phyloP scores from a whole-genome alignment of 768 basidiomycete genomes.

The Paxillus involutus region DNA sequence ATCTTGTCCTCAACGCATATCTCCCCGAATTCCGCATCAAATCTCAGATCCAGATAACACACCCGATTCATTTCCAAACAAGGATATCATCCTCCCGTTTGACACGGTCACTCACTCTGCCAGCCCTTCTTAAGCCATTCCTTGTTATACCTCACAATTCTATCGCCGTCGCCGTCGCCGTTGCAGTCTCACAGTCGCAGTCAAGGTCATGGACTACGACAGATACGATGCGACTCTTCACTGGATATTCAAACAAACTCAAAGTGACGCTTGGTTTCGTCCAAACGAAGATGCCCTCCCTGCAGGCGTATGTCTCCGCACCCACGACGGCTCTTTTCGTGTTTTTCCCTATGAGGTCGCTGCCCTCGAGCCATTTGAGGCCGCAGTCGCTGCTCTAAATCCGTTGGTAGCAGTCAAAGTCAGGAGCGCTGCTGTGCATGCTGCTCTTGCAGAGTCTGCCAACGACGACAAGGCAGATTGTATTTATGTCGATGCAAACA shows the following conservation, averaged over 20 bases:
- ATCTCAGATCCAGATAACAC: constrained; percentile 2
- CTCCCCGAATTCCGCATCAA: not conserved
- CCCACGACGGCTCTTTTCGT: constrained; percentile 47
- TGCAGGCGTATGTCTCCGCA: constrained; percentile 49
- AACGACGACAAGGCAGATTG: constrained; percentile 33
- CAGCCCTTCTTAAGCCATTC: constrained; percentile 5
- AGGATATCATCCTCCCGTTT: not conserved
- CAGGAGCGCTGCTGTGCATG: constrained; percentile 49
- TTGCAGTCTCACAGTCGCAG: constrained; percentile 1
- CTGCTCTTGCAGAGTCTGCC: constrained; percentile 43
- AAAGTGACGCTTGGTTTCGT: constrained; percentile 54
- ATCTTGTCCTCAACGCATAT: too few species aligned
- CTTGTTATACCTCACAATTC: not conserved
- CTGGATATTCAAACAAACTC: constrained; percentile 32
- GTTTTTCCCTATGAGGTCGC: constrained; percentile 57
- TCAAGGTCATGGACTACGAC: constrained; percentile 32
- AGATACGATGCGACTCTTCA: constrained; percentile 31
- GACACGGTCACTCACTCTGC: not conserved
- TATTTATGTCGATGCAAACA: constrained; percentile 48
- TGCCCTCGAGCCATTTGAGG: constrained; percentile 54
- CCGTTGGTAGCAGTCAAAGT: constrained; percentile 57
- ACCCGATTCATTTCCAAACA: not conserved
- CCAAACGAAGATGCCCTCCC: constrained; percentile 48
- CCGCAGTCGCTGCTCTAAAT: constrained; percentile 50
- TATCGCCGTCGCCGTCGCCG: not conserved